Base-by-base conservation (phyloP, 2,329 filamentous ascomycete species). In the Alternaria sp. region DNA sequence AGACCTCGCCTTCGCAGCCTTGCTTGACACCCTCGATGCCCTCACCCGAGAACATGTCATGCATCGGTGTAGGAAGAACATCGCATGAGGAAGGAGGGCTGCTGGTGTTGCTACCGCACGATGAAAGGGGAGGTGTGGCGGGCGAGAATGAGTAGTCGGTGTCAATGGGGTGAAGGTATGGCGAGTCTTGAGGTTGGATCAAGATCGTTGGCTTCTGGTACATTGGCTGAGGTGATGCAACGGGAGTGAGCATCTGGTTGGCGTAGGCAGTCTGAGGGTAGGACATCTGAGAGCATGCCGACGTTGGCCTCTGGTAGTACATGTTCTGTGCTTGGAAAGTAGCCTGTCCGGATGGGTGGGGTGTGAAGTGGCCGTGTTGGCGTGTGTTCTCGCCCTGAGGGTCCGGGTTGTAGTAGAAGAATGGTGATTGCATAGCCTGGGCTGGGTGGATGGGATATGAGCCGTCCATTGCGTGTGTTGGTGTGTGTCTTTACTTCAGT, bases 351-450 rank as follows among this genome's bases (percentile, higher is more conserved):
- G 73, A 73, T 28, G 75, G 62, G 86, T 87, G 76, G 63, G 88
- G 86, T 66, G 89, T 87, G 83, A 93, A 94, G 81, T 92, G 89
- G 56, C 88, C 88, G 81, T 94, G 90, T 76, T 91, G 90, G 74
- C 89, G 86, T 74, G 72, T 66, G 77, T 76, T 79, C 72, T 93
- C 90, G 65, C 88, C 84, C 78, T 87, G 89, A 66, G 90, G 85
- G 71, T 95, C 92, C 68, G 91, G 89, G 69, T 88, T 90, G 84
- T 94, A 97, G 85, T 94, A 95, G 86, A 92, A 94, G 85, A 93
- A 96, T 60, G 91, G 84, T 68, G 89, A 87, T 81, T 92, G 90
- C 85, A 92, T 87, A 73, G 85, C 79, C 79, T 82, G 80, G 69
- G 81, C 66, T 60, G 80, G 77, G 75, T 81, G 81, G 73, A 84